Conservation (phyloP, 1,284 basidiomycete genomes). For the Sporisorium exsertum region DNA sequence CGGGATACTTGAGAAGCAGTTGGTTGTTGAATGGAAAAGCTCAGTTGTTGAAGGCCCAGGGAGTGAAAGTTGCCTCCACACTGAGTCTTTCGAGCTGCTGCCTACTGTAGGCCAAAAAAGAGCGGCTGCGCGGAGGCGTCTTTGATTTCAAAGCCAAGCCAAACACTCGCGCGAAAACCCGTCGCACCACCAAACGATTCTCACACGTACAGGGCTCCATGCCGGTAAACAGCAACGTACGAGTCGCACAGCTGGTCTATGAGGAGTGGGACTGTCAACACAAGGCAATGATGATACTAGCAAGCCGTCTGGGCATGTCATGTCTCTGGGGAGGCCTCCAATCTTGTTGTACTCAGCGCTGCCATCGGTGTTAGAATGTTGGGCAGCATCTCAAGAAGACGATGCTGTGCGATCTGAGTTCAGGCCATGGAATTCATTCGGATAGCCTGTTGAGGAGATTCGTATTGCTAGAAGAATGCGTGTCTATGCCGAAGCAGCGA, state of each 20-base stretch:
- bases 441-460: background rate
- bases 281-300: background rate
- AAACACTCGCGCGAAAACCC: conserved; percentile 17
- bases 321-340: too few relatives aligned
- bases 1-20: background rate
- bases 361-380: background rate
- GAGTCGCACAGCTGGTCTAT: background rate
- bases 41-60: background rate
- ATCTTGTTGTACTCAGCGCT: background rate
- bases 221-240: background rate
- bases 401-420: background rate
- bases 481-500: conserved; percentile 45
- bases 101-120: background rate
- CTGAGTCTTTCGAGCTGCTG: conserved; percentile 2
- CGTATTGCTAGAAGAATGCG: background rate
- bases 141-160: conserved; percentile 15
- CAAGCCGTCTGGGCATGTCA: too few relatives aligned
- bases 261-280: background rate
- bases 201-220: background rate
- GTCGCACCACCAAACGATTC: background rate
- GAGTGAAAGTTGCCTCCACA: conserved; percentile 14
- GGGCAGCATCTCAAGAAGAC: background rate
- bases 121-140: conserved; percentile 26
- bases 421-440: background rate
- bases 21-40: conserved; percentile 5